phyloP scores from a whole-genome alignment of 139 green algal species.

The Zygnema circumcarinatum region DNA sequence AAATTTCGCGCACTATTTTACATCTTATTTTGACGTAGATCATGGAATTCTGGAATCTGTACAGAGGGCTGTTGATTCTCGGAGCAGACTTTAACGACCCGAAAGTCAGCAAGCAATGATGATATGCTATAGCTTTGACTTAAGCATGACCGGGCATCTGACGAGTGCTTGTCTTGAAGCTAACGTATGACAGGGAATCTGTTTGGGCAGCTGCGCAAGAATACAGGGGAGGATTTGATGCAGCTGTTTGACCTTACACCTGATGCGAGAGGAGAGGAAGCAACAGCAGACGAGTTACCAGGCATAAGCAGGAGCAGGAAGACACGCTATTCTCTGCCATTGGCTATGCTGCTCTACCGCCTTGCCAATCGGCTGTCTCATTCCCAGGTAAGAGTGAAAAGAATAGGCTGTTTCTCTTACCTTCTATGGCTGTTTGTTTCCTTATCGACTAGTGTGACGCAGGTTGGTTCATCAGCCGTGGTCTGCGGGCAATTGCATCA shows the following conservation, averaged over 20 bases:
- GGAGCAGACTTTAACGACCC: too few relatives aligned
- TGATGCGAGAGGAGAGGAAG: not conserved
- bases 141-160: too few relatives aligned
- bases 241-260: conserved; percentile 58
- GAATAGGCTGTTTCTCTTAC: not conserved
- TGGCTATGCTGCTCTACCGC: conserved; percentile 52
- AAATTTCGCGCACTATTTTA: too few relatives aligned
- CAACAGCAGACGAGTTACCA: not conserved
- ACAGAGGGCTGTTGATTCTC: too few relatives aligned
- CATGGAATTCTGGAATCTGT: too few relatives aligned
- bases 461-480: not conserved
- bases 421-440: not conserved
- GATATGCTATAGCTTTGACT: too few relatives aligned
- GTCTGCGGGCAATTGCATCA: not conserved
- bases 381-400: conserved; percentile 37
- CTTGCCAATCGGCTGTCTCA: conserved; percentile 31
- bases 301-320: not conserved
- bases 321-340: conserved; percentile 16
- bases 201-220: conserved; percentile 48
- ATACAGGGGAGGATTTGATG: conserved; percentile 51
- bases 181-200: too few relatives aligned
- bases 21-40: too few relatives aligned
- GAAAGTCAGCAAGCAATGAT: too few relatives aligned
- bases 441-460: not conserved
- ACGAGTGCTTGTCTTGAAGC: too few relatives aligned